Evolutionary conservation across 1,284 basidiomycete genomes (phyloP), one percentile per base, ranked within the genome.

Genomic region (Xerocomus subilludens): DNA sequence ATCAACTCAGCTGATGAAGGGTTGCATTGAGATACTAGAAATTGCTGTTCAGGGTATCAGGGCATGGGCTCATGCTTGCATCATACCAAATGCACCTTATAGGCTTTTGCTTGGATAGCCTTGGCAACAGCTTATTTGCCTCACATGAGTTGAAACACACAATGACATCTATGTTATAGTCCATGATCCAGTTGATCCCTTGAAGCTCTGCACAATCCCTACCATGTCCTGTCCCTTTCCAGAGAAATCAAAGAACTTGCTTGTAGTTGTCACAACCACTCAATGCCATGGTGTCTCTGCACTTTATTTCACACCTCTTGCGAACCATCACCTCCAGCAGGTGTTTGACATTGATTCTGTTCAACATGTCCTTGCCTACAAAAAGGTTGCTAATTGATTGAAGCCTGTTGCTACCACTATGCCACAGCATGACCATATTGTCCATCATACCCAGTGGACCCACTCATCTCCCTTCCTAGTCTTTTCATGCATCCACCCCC

Each of bases 51-150:
- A 62, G 3, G 77, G 75, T 0, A 67, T 79, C 30, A 72, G 69
- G 8, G 74, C 80, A 0, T 78, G 75, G 76, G 79, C 67, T 3
- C 80, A 82, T 64, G 78, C 77, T 2, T 78, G 73, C 33, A 69
- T 82, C 3, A 64, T 80, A 4, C 69, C 76, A 1, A 65, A 79
- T 23, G 71, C 76, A 0, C 78, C 79, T 2, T 81, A 77, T 27
- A 27, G 45, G 2, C 70, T 81, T 0, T 63, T 81, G 2, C 67
- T 80, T 9, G 75, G 79, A 25, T 45, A 60, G 4, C 80, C 79
- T 0, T 82, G 77, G 76, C 79, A 80, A 42, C 47, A 36, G 5
- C 69, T 76, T 4, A 69, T 75, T 14, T 18, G 47, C 1, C 67
- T 77, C 0, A 21, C 32, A 1, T 67, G 70, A 11, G n/a, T 64